These are phyloP conservation scores for Sedum album DNA, from an alignment of 164 flowering plant genomes.

Conservation along the genomic window DNA sequence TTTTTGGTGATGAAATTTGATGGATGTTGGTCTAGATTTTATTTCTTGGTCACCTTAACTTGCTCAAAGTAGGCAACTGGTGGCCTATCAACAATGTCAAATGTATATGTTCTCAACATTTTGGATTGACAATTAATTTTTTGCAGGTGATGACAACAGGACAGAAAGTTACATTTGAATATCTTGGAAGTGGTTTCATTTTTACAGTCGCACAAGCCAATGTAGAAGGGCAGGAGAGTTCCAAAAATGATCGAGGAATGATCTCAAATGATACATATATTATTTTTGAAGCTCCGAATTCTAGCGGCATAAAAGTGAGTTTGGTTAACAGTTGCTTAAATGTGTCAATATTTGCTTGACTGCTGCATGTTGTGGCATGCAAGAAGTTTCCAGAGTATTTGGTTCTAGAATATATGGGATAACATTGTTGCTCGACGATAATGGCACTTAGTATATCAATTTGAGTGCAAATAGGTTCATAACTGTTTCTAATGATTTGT, in stretches of 20 bases:
- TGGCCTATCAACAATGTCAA: neutral
- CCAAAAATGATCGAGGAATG: slow-evolving; percentile 71
- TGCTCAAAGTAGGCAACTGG: neutral
- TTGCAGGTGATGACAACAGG: slow-evolving; percentile 87
- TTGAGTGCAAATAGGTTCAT: neutral
- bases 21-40: neutral
- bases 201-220: slow-evolving; percentile 75
- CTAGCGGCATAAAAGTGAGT: slow-evolving; percentile 80
- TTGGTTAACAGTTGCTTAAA: neutral
- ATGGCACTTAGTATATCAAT: neutral
- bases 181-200: slow-evolving; percentile 64
- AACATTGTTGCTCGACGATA: neutral
- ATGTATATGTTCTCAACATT: neutral
- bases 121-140: neutral
- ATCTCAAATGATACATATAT: slow-evolving; percentile 66
- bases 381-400: neutral
- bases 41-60: neutral
- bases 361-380: neutral
- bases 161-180: slow-evolving; percentile 81
- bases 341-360: neutral
- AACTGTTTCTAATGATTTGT: neutral
- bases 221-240: slow-evolving; percentile 54
- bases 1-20: neutral
- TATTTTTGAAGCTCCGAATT: slow-evolving; percentile 70
- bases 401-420: neutral